Evolutionary conservation across 805 yeast genomes (phyloP), one percentile per base, ranked within the genome.

Genomic region (Teunomyces barrocoloradensis): DNA sequence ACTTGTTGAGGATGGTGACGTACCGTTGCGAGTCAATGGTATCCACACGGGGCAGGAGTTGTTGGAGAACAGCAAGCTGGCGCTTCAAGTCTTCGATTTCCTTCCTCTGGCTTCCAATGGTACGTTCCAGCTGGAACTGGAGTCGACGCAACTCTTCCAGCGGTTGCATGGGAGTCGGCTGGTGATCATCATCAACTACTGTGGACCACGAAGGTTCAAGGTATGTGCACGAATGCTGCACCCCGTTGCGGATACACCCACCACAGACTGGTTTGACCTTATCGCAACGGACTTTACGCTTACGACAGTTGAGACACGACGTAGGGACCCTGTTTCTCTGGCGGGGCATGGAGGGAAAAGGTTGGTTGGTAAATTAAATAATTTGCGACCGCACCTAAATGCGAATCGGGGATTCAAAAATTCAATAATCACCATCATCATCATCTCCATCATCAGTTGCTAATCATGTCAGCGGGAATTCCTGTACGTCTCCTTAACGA

Each of bases 401-500:
- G 40, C 40, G 40, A 37, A 11, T 37, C 40, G 40, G 40, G 40
- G 40, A 37, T 21, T 37, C 21, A 37, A 20, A 23, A 23, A 13
- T n/a, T 23, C 13, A 27, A 28, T 27, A 11, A 25, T 30, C 29
- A 17, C 3, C 21, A 25, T 30, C 29, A 17, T 9, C 21, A 15
- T 29, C 34, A 38, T 39, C 20, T 12, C 25, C 40, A 32, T 23
- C 46, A 20, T 33, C 25, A 18, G 6, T 9, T 12, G 11, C 29
- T 6, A 11, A n/a, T 10, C 9, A 82, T 83, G 87, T 78, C 81
- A 36, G 75, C 85, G 50, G 87, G 90, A 33, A 81, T 89, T 29
- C 98, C 98, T 2, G 83, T 90, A 15, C 85, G 89, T 65, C 83
- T 92, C 21, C 74, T 92, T 43, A 87, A 82, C 61, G 99, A 91